Evolutionary conservation across 2,329 filamentous ascomycete genomes (phyloP), one percentile per base, ranked within the genome.

Genomic region (Sporothrix brunneoviolacea): DNA sequence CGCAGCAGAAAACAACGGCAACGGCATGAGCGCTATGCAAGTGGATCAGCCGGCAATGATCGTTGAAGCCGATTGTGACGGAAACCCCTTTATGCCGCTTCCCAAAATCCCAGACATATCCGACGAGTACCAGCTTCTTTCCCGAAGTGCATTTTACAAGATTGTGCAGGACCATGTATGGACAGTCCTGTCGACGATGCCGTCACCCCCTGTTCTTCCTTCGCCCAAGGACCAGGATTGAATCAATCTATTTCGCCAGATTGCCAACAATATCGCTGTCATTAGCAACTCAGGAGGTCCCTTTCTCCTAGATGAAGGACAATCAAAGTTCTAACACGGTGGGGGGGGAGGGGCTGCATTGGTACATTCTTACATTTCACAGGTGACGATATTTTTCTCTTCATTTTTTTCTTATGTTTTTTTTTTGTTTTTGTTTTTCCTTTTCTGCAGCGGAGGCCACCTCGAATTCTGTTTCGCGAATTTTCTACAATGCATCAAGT

Each of bases 121-220:
- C 35, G 15, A 37, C 35, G 35, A 5, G 15, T 37, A 7, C 35
- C 35, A 16, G 15, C 16, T 38, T 12, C 19, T 43, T 4, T 30
- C 44, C 8, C 33, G 16, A 7, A 33, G 19, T 8, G 38, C 18
- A 10, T 27, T 48, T 3, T 48, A 38, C 33, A 39, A 44, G 35
- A 50, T 54, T 12, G 45, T 54, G 12, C 49, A 47, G 30, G 45
- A 49, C 32, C 30, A 54, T 15, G 42, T 54, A 18, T 36, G 47
- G 36, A 44, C 33, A 4, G 41, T 44, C 2, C 4, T 54, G 19
- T 47, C 45, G 2, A 47, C 12, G 16, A 40, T 46, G 24, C 53
- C 45, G 16, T 36, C 38, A 16, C 27, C 36, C 3, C 19, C 36
- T 4, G 27, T 35, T n/a, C 28, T n/a, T 15, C 36, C 15, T 10